These are phyloP conservation scores for Paraconiothyrium brasiliense DNA, from an alignment of 2,329 filamentous ascomycete species.

Conservation along the genomic window DNA sequence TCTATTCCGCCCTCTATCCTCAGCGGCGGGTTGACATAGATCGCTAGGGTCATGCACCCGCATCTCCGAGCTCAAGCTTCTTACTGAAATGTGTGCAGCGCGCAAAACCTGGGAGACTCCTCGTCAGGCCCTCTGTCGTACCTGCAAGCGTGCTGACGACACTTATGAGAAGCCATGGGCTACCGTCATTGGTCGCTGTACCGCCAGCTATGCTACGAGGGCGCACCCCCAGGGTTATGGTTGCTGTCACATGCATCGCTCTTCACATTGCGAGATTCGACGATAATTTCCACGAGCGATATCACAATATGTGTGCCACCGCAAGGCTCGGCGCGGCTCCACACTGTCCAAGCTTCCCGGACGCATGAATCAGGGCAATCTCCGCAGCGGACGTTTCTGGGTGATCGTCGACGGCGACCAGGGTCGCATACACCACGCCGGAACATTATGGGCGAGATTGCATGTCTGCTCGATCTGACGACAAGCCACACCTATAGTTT, in stretches of 20 bases:
- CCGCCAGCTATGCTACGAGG: slow-evolving; percentile 11
- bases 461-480: slow-evolving; percentile 21
- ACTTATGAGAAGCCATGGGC: neutral
- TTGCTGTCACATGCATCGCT: slow-evolving; percentile 22
- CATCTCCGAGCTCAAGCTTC: slow-evolving; percentile 43
- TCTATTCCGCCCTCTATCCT: slow-evolving; percentile 32
- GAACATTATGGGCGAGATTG: slow-evolving; percentile 45
- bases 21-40: slow-evolving; percentile 28
- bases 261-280: slow-evolving; percentile 17
- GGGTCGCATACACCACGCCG: slow-evolving; percentile 45
- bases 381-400: slow-evolving; percentile 46
- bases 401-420: slow-evolving; percentile 46
- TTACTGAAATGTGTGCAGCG: slow-evolving; percentile 24
- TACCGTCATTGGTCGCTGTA: slow-evolving; percentile 16
- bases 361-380: slow-evolving; percentile 36
- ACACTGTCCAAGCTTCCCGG: slow-evolving; percentile 35
- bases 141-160: slow-evolving; percentile 18
- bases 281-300: slow-evolving; percentile 22
- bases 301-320: slow-evolving; percentile 36
- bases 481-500: slow-evolving; percentile 19
- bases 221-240: slow-evolving; percentile 1
- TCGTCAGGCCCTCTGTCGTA: slow-evolving; percentile 23
- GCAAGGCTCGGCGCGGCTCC: slow-evolving; percentile 38
- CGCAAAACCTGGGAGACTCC: slow-evolving; percentile 8
- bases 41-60: slow-evolving; percentile 42